Base-by-base conservation (phyloP, 163 green algal species). In the Prototheca wickerhamii region DNA sequence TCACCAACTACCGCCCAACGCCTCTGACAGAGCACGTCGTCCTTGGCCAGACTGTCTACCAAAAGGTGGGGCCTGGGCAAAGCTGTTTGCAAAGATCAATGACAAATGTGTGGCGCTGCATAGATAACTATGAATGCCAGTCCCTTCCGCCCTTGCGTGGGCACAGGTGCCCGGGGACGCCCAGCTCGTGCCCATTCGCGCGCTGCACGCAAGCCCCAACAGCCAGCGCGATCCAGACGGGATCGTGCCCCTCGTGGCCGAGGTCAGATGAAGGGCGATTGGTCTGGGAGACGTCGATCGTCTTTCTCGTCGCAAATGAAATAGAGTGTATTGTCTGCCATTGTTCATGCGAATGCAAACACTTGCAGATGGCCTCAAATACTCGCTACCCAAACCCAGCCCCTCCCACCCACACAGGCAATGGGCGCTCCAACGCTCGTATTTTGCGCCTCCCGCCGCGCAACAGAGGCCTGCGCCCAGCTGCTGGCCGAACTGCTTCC, bases 1-100 rank as follows among this genome's bases (percentile, higher is more conserved):
- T 84, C 51, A 97, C 90, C 28, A 63, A 84, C 49, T 95, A 87
- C 67, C 71, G 92, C 29, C 91, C 88, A 0, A 86, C 96, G 35
- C 75, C 74, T 7, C 78, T 94, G 0, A 82, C 74, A 1, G 83
- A 94, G 78, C 70, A 90, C 31, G 82, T 76, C 12, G 84, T 94
- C 34, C 88, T 91, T 51, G 46, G 73, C 25, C 69, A 73, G 15
- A 69, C 52, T 3, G 76, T 89, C 32, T 91, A 72, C 57, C 61
- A 69, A 25, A 79, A 86, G 60, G 33, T 69, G 4, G 4, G 40
- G 28, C 35, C 30, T 20, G 32, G 63, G 57, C 58, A 26, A n/a
- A 20, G 43, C 20, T 3, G 29, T 29, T 28, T 7, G 49, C 49
- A 32, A 10, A 30, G 42, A 18, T 51, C 42, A 15, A 18, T 18